Base-by-base conservation (phyloP, 2,329 filamentous ascomycete species). In the Claviceps humidiphila region DNA sequence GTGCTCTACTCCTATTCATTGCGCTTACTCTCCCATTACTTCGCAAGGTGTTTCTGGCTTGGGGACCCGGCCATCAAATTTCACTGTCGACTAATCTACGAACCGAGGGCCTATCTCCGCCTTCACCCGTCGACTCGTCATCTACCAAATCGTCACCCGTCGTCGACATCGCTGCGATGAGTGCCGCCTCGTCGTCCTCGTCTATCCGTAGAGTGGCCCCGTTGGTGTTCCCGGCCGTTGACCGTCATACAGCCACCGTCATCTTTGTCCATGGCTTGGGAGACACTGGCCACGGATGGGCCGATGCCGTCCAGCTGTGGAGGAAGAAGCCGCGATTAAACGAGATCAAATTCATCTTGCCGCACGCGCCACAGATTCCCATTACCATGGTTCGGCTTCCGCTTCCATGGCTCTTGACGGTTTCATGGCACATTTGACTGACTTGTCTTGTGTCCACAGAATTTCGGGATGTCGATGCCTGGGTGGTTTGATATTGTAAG, bases 241-340 rank as follows among this genome's bases (percentile, higher is more conserved):
- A 80, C 64, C 81, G 81, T 64, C 93, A 97, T 71, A 96, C 93
- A 40, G 89, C 89, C 24, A 96, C 91, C 3, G 85, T 97, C 61
- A 97, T 98, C 62, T 89, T 96, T 69, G 78, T 87, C 50, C 93
- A 98, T 67, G 93, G 93, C 14, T 75, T 98, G 41, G 93, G 93
- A 57, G 93, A 97, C 66, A 85, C 76, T 34, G 87, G 85, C 44
- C 74, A 80, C 58, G 87, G 87, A 59, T 91, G 87, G 90, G 78
- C 85, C 45, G 82, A 81, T 53, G 79, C 93, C 20, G 89, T 93
- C 37, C 84, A 95, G 73, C 89, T 91, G 68, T 96, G 86, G 85
- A 82, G 89, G 52, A 77, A 84, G 38, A 79, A 87, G 50, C 79
- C 82, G 66, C 84, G 84, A 63, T 88, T 97, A 57, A 81, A 89